A percentile compares a stretch with the other conserved stretches of the same genome.
phyloP scores from a whole-genome alignment of 805 yeast genomes.

The Candida suzukii region DNA sequence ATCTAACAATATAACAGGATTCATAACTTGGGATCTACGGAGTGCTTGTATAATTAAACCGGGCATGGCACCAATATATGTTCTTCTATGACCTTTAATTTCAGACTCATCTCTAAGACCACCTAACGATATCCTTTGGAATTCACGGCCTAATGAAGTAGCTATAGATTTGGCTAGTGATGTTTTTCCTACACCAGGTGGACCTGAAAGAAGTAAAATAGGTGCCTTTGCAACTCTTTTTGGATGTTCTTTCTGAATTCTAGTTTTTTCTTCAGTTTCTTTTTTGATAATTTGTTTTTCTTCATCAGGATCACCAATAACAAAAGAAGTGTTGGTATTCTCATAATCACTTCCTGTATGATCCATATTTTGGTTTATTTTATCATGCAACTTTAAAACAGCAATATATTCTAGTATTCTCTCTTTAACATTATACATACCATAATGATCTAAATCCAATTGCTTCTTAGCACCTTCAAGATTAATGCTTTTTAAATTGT shows the following conservation, averaged over 20 bases:
- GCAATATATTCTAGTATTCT: conserved; percentile 75
- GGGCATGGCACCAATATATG: conserved; percentile 90
- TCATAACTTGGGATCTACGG: conserved; percentile 68
- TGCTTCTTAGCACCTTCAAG: conserved; percentile 44
- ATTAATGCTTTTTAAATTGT: conserved; percentile 31
- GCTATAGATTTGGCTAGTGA: conserved; percentile 82
- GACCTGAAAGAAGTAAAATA: conserved; percentile 76
- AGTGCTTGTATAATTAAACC: conserved; percentile 74
- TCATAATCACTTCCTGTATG: not conserved
- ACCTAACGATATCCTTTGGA: conserved; percentile 78
- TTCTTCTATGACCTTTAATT: conserved; percentile 83
- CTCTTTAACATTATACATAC: conserved; percentile 65
- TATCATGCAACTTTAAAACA: conserved; percentile 52
- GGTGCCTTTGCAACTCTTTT: conserved; percentile 41
- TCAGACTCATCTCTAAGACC: conserved; percentile 88
- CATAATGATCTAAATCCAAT: conserved; percentile 73
- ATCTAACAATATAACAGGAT: conserved; percentile 77
- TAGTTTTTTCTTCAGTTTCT: not conserved
- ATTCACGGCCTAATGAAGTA: conserved; percentile 59
- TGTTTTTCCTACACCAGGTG: conserved; percentile 93
- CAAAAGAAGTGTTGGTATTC: not conserved
- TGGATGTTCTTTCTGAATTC: not conserved
- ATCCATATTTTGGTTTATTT: conserved; percentile 7
- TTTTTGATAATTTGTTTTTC: not conserved
- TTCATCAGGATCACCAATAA: not conserved